phyloP scores from a whole-genome alignment of 805 yeast species.

The Blastobotrys peoriensis region DNA sequence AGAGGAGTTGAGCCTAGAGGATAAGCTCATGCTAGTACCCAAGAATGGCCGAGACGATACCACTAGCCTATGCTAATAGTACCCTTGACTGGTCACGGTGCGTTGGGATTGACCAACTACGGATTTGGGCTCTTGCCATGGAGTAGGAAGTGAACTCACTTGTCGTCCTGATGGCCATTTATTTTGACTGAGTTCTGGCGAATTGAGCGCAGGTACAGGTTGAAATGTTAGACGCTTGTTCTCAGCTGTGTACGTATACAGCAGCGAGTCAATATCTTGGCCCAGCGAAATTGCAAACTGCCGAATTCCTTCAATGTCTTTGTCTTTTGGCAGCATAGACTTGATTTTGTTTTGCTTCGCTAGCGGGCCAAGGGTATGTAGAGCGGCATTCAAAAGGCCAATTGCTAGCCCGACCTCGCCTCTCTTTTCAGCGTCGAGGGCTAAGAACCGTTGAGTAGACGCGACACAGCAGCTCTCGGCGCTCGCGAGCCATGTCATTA shows the following conservation, averaged over 20 bases:
- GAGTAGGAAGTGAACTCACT: constrained; percentile 20
- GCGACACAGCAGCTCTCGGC: constrained; percentile 24
- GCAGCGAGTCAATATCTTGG: constrained; percentile 13
- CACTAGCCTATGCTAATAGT: too few relatives aligned
- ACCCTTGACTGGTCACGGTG: too few relatives aligned
- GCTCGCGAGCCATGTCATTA: constrained; percentile 23
- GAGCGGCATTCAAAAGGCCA: constrained; percentile 22
- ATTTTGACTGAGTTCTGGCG: constrained; percentile 18
- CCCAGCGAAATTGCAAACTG: constrained; percentile 13
- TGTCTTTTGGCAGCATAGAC: constrained; percentile 7
- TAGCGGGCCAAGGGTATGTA: constrained; percentile 14
- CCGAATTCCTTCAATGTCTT: constrained; percentile 1
- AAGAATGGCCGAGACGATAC: too few relatives aligned
- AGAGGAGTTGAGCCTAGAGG: too few relatives aligned
- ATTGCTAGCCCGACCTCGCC: constrained; percentile 27
- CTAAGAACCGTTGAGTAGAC: constrained; percentile 23
- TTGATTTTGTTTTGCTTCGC: constrained; percentile 8
- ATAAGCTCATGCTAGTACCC: too few relatives aligned
- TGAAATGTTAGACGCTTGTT: constrained; percentile 30
- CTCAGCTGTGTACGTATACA: constrained; percentile 22
- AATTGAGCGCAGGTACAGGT: constrained; percentile 22
- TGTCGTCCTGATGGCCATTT: constrained; percentile 32
- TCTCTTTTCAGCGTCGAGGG: constrained; percentile 22
- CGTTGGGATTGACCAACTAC: too few relatives aligned
- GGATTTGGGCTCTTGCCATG: constrained; percentile 27